Conservation (phyloP, 768 basidiomycete genomes). For the Pisolithus tinctorius region DNA sequence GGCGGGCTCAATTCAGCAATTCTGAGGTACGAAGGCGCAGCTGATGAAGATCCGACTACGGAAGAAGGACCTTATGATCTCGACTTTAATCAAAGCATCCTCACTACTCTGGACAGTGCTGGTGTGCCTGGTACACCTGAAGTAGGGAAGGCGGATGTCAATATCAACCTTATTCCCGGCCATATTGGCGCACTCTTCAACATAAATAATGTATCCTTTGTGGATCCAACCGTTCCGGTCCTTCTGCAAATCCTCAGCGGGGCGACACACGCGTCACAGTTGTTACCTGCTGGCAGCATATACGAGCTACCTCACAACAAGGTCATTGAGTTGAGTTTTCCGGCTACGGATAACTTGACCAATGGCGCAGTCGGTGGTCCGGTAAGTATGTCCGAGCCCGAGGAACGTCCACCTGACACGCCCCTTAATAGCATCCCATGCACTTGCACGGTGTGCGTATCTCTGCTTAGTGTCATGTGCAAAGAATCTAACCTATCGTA, state of each 20-base stretch:
- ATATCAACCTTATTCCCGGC: constrained; percentile 27
- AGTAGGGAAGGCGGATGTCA: constrained; percentile 35
- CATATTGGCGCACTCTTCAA: constrained; percentile 23
- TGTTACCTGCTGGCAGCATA: constrained; percentile 37
- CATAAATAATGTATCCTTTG: constrained; percentile 27
- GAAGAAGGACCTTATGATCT: constrained; percentile 10
- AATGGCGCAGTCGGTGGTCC: constrained; percentile 8
- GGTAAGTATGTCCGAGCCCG: not conserved
- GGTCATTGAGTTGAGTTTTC: constrained; percentile 40
- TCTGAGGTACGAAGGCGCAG: constrained; percentile 35
- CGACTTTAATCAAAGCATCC: constrained; percentile 30
- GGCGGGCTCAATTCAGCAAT: constrained; percentile 34
- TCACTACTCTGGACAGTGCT: constrained; percentile 24
- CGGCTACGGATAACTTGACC: constrained; percentile 17
- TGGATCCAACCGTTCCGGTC: constrained; percentile 32
- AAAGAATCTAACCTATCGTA: constrained; percentile 7
- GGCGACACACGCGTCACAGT: constrained; percentile 22
- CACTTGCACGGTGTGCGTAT: constrained; percentile 10
- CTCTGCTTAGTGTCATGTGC: not conserved
- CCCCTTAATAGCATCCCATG: constrained; percentile 8
- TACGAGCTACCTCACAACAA: constrained; percentile 35
- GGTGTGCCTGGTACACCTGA: constrained; percentile 27
- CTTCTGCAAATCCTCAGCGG: constrained; percentile 38
- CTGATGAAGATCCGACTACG: constrained; percentile 26
- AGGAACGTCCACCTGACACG: not conserved